Conservation (phyloP, 1,284 basidiomycete species). For the Marasmius fiardii region DNA sequence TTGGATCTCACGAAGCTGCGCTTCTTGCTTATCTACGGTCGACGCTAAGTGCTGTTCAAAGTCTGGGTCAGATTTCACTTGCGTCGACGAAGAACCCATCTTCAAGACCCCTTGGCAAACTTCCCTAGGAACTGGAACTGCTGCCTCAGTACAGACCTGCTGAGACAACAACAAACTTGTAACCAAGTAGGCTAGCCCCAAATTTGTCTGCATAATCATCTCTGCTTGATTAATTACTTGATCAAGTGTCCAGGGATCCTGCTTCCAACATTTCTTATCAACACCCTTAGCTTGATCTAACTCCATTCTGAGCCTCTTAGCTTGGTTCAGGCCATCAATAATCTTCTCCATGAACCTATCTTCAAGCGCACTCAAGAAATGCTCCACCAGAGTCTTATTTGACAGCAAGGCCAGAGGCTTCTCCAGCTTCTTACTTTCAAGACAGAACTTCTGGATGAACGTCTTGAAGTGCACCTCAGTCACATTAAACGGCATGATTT, state of each 20-base stretch:
- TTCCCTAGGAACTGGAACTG: background rate
- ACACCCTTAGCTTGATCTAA: background rate
- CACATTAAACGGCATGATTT: background rate
- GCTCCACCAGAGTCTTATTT: background rate
- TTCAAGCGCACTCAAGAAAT: background rate
- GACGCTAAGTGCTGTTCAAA: too few species aligned
- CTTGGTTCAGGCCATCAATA: too few species aligned
- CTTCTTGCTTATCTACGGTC: background rate
- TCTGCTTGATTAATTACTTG: background rate
- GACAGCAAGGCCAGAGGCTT: background rate
- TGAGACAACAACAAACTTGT: background rate
- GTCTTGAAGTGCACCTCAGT: background rate
- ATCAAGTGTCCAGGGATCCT: background rate
- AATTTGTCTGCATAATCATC: background rate
- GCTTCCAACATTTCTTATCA: background rate
- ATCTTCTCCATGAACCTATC: background rate
- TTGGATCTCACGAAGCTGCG: too few species aligned
- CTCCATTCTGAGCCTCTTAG: too few species aligned
- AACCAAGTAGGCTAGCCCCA: background rate
- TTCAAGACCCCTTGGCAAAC: background rate
- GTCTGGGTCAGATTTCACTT: too few species aligned
- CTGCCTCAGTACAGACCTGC: background rate
- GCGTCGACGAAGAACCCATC: too few species aligned
- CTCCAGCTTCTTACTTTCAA: background rate
- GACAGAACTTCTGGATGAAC: background rate